Conservation (phyloP, 352 stramenopile genomes). For the Phytophthora podocarpi region DNA sequence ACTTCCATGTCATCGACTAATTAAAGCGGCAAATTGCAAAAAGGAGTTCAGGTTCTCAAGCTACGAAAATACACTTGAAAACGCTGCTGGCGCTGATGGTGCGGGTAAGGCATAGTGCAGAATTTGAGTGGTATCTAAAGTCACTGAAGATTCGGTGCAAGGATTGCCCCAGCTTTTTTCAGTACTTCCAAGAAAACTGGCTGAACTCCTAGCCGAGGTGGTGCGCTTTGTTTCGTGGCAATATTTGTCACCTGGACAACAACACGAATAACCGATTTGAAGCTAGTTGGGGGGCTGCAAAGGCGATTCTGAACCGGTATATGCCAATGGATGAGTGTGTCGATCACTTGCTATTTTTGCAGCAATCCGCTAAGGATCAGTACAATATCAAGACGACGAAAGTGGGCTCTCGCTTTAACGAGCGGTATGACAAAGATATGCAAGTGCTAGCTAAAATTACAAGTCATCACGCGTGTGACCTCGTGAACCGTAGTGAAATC, state of each 20-base stretch:
- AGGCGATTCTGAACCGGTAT: not conserved
- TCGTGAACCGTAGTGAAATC: no score
- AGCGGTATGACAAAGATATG: conserved; percentile 6
- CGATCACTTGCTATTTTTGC: conserved; percentile 6
- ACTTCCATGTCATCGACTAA: no score
- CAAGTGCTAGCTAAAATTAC: not conserved
- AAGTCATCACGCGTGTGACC: conserved; percentile 9
- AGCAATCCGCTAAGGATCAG: conserved; percentile 4
- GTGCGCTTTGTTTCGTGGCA: conserved; percentile 1
- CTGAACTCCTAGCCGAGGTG: conserved; percentile 2
- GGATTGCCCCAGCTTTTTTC: no score
- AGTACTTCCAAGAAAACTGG: conserved; percentile 10
- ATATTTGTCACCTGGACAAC: conserved; percentile 15
- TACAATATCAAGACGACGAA: not conserved
- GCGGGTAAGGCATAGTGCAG: no score
- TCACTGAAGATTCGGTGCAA: no score
- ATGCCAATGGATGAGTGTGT: conserved; percentile 15
- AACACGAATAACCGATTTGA: conserved; percentile 15
- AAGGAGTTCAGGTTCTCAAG: no score
- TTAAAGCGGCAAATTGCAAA: no score
- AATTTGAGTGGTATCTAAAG: no score
- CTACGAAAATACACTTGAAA: no score
- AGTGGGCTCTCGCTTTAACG: not conserved
- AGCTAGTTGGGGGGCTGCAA: conserved; percentile 9
- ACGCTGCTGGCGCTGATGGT: no score